phyloP scores from a whole-genome alignment of 495 filamentous ascomycete genomes.

The Durotheca rogersii region DNA sequence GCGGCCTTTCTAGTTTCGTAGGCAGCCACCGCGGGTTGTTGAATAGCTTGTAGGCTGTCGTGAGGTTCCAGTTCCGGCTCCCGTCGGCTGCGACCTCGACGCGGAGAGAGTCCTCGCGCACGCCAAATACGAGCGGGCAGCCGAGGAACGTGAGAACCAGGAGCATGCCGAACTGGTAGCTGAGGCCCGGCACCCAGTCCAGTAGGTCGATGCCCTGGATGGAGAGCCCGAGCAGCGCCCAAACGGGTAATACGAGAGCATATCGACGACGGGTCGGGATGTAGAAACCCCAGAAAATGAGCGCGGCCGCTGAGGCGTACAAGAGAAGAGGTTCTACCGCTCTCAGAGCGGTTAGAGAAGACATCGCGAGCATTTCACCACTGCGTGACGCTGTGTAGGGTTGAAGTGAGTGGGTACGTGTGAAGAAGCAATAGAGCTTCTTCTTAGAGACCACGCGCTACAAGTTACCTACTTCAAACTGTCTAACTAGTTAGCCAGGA shows the following conservation, averaged over 20 bases:
- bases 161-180: conserved; percentile 6
- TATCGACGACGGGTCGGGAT: not conserved
- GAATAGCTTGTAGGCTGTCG: not conserved
- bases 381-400: no score
- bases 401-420: no score
- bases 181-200: conserved; percentile 1
- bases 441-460: no score
- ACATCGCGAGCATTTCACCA: no score
- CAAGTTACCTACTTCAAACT: no score
- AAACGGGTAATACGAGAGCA: not conserved
- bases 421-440: no score
- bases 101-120: not conserved
- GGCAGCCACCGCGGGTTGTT: conserved; percentile 2
- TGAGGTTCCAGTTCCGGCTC: not conserved
- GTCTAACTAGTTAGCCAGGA: no score
- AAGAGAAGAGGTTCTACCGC: not conserved
- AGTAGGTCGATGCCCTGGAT: no score
- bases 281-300: not conserved
- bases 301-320: not conserved
- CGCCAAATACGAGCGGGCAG: not conserved
- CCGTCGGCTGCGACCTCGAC: not conserved
- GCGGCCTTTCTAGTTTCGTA: not conserved
- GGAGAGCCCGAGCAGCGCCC: not conserved
- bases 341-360: not conserved
- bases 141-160: conserved; percentile 2